Percentiles rank a stretch among this genome's conserved stretches.
These are phyloP conservation scores for Nakaseomyces glabratus DNA, from an alignment of 1,139 yeast genomes.

Conservation along the genomic window DNA sequence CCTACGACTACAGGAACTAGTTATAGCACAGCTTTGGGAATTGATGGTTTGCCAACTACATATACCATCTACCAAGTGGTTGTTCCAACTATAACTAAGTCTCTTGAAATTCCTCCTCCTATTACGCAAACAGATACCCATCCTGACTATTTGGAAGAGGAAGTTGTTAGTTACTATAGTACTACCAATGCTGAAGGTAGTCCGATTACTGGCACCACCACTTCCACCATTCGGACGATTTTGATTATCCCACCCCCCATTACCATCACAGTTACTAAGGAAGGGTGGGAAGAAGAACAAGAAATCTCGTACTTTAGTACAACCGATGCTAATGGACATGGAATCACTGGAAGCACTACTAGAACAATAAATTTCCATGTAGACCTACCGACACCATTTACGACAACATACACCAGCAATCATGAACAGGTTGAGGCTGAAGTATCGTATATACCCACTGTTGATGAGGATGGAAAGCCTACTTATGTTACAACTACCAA, in stretches of 20 bases:
- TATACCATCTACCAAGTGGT: conserved; percentile 1
- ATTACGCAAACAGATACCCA: not conserved
- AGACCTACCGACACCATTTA: no score
- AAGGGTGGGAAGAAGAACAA: not conserved
- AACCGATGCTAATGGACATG: not conserved
- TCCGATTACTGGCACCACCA: conserved; percentile 2
- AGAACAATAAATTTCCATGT: not conserved
- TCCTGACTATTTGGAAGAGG: not conserved
- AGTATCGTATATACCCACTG: no score
- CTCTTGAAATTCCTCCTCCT: conserved; percentile 2
- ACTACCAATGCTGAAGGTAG: conserved; percentile 3
- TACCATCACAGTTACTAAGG: not conserved
- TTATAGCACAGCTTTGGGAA: not conserved
- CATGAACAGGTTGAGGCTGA: no score
- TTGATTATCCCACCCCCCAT: conserved; percentile 1
- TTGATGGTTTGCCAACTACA: conserved; percentile 1
- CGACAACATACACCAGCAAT: no score
- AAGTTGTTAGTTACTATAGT: not conserved
- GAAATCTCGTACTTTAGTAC: conserved; percentile 3
- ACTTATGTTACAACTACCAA: no score
- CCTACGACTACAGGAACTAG: conserved; percentile 4
- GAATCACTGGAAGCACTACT: not conserved
- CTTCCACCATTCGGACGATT: not conserved
- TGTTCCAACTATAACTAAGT: conserved; percentile 3
- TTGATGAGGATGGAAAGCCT: no score